phyloP scores from a whole-genome alignment of 2,329 filamentous ascomycete genomes.

The Scedosporium aurantiacum region DNA sequence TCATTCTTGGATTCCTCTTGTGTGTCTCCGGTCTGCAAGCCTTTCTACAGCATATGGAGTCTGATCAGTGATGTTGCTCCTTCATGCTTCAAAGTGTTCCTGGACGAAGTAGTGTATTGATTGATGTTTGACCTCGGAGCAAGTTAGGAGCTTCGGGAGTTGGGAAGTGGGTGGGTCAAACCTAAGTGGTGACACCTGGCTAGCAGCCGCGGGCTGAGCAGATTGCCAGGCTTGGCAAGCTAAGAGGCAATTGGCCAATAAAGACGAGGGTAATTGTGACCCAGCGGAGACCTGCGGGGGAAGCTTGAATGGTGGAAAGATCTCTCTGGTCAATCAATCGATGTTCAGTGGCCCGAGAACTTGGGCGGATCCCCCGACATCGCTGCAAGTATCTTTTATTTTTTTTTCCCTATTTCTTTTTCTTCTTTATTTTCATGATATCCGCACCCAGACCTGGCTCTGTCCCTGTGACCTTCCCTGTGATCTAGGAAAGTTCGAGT shows the following conservation, averaged over 20 bases:
- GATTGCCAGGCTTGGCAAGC: not conserved
- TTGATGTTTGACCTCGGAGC: too few relatives aligned
- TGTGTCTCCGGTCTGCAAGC: too few relatives aligned
- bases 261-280: constrained; percentile 1
- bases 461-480: constrained; percentile 8
- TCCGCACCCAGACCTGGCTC: not conserved
- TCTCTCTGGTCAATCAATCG: too few relatives aligned
- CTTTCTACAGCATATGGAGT: too few relatives aligned
- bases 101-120: too few relatives aligned
- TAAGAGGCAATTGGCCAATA: constrained; percentile 2
- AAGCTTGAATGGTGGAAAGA: not conserved
- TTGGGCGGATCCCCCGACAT: not conserved
- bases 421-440: not conserved
- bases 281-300: constrained; percentile 3
- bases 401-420: not conserved
- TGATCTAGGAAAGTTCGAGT: constrained; percentile 3
- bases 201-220: not conserved
- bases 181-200: too few relatives aligned
- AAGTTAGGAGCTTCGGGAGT: too few relatives aligned
- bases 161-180: too few relatives aligned
- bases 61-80: too few relatives aligned
- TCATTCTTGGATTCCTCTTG: too few relatives aligned
- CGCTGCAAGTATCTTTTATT: not conserved
- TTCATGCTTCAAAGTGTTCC: too few relatives aligned
- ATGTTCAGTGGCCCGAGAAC: not conserved